Evolutionary conservation across 768 basidiomycete genomes (phyloP).

Genomic region (Gymnopilus junonius): DNA sequence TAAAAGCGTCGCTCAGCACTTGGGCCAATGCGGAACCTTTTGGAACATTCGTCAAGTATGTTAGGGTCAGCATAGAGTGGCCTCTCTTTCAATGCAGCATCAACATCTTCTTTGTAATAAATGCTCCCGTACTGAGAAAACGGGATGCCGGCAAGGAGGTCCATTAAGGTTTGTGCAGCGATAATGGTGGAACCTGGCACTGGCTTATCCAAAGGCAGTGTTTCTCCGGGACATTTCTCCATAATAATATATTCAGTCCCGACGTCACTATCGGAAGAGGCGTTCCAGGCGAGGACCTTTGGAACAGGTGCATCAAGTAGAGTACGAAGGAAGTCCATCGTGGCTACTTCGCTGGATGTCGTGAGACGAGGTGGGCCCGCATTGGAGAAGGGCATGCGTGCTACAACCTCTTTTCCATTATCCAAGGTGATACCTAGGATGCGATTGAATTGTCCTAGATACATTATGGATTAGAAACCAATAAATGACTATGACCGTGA

Average conservation of each 20-base stretch:
- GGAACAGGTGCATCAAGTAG: constrained; percentile 27
- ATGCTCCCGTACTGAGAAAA: constrained; percentile 14
- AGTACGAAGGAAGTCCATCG: constrained; percentile 30
- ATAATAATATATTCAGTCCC: constrained; percentile 34
- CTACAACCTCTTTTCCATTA: constrained; percentile 25
- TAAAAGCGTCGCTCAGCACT: constrained; percentile 12
- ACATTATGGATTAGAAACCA: background rate
- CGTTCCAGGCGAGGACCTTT: constrained; percentile 28
- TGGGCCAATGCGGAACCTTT: constrained; percentile 14
- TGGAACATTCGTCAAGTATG: background rate
- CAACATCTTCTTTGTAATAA: constrained; percentile 13
- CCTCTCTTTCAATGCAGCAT: background rate
- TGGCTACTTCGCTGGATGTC: constrained; percentile 36
- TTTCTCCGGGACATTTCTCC: constrained; percentile 16
- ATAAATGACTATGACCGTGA: background rate
- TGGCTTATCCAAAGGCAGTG: background rate
- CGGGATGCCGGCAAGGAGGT: background rate
- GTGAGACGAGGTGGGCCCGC: constrained; percentile 23
- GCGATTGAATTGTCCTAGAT: constrained; percentile 26
- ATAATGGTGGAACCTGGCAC: background rate
- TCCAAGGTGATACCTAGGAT: constrained; percentile 28
- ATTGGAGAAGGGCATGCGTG: constrained; percentile 27
- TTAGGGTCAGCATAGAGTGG: constrained; percentile 6
- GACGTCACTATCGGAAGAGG: constrained; percentile 16
- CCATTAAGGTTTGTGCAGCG: background rate